Evolutionary conservation across 1,284 basidiomycete species (phyloP).

Genomic region (Phenoliferia sp.): DNA sequence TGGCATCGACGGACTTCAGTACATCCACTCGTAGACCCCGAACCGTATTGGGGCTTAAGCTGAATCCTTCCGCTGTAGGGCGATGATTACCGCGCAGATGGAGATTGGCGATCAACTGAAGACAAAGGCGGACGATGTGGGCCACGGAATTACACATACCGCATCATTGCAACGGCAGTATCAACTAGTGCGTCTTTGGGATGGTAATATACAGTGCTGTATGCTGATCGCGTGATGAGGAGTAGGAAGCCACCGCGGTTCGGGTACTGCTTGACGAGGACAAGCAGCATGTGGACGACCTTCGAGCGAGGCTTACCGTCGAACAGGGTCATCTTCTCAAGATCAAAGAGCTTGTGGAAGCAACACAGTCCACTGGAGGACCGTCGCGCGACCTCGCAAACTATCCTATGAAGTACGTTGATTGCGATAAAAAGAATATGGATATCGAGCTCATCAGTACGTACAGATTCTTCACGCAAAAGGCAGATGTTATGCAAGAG

Average conservation of each 20-base stretch:
- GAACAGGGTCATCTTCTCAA: slow-evolving; percentile 51
- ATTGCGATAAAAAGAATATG: too few relatives aligned
- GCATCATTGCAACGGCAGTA: slow-evolving; percentile 47
- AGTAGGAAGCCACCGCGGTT: slow-evolving; percentile 70
- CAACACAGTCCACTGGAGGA: slow-evolving; percentile 53
- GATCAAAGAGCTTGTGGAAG: slow-evolving; percentile 61
- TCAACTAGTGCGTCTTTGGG: slow-evolving; percentile 55
- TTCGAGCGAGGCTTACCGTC: slow-evolving; percentile 67
- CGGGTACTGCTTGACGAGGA: slow-evolving; percentile 80
- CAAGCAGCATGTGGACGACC: slow-evolving; percentile 61
- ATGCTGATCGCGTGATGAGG: neutral
- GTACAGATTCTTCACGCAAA: neutral
- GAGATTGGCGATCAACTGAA: slow-evolving; percentile 72
- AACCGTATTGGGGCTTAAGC: neutral
- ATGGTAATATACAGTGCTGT: too few relatives aligned
- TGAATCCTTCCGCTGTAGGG: slow-evolving; percentile 44
- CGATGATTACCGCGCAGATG: slow-evolving; percentile 66
- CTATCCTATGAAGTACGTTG: slow-evolving; percentile 69
- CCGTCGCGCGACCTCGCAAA: slow-evolving; percentile 70
- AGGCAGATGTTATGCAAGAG: neutral
- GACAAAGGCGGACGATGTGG: slow-evolving; percentile 60
- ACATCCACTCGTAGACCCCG: slow-evolving; percentile 32
- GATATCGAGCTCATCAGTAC: neutral
- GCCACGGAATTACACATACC: neutral
- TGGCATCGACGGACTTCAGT: slow-evolving; percentile 68